A percentile compares a stretch with the other conserved stretches of the same genome.
phyloP scores from a whole-genome alignment of 2,329 filamentous ascomycete genomes.

The Aspergillus sp. region DNA sequence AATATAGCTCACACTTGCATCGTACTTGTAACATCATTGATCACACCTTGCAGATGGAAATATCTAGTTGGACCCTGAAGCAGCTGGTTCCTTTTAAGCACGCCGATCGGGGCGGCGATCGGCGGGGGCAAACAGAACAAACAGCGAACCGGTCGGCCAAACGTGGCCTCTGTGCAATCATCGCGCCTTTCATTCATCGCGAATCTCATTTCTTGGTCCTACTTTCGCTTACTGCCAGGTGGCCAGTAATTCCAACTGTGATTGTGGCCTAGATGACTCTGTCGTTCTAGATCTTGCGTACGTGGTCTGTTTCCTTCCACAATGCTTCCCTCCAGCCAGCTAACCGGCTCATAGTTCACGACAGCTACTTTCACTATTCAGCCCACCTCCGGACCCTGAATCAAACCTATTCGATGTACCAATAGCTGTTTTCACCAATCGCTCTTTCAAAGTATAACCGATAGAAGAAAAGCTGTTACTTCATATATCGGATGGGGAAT shows the following conservation, averaged over 20 bases:
- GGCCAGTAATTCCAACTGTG: slow-evolving; percentile 30
- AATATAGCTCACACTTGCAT: neutral
- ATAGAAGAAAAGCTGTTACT: neutral
- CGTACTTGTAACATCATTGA: neutral
- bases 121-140: slow-evolving; percentile 20
- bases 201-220: slow-evolving; percentile 7
- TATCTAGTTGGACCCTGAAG: neutral
- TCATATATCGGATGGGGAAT: neutral
- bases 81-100: neutral
- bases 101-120: slow-evolving; percentile 8
- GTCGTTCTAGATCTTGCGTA: slow-evolving; percentile 14
- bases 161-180: slow-evolving; percentile 26
- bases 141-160: slow-evolving; percentile 18
- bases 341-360: slow-evolving; percentile 13
- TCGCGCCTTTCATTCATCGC: slow-evolving; percentile 15
- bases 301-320: neutral
- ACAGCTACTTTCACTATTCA: neutral
- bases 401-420: neutral
- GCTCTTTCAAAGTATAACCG: neutral
- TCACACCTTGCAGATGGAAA: too few relatives aligned
- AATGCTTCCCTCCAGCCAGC: slow-evolving; percentile 1
- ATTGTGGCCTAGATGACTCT: slow-evolving; percentile 32
- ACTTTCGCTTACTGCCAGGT: slow-evolving; percentile 34
- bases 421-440: neutral
- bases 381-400: neutral